Percentiles rank a stretch among this genome's conserved stretches.
Conservation (phyloP, 2,329 filamentous ascomycete species). For the Coniosporium tulheliwenetii region DNA sequence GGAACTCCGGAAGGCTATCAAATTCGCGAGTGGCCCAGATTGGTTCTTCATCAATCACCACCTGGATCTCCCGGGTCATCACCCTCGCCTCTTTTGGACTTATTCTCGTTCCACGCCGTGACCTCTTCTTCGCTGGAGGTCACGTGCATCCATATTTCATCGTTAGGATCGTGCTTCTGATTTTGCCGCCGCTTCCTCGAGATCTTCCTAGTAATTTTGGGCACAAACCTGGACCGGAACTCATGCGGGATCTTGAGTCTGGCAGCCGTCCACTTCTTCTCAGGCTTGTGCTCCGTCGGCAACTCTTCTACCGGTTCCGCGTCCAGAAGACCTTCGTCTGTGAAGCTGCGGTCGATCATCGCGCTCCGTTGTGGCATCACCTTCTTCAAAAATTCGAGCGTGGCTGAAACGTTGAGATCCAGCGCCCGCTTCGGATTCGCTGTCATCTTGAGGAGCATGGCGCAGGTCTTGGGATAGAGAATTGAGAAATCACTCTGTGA, state of each 20-base stretch:
- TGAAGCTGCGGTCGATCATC: slow-evolving; percentile 34
- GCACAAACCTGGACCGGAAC: slow-evolving; percentile 32
- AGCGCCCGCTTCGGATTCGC: slow-evolving; percentile 48
- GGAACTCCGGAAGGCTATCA: no score
- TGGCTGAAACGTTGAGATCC: slow-evolving; percentile 46
- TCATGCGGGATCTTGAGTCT: slow-evolving; percentile 44
- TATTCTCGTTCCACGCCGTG: no score
- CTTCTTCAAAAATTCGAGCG: slow-evolving; percentile 44
- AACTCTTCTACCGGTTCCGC: slow-evolving; percentile 29
- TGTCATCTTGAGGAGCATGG: slow-evolving; percentile 44
- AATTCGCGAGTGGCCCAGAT: no score
- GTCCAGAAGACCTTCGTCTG: slow-evolving; percentile 36
- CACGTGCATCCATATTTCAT: slow-evolving; percentile 40
- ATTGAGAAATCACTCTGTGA: slow-evolving; percentile 52
- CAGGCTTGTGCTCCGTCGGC: slow-evolving; percentile 36
- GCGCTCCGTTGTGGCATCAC: slow-evolving; percentile 33
- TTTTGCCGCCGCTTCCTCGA: slow-evolving; percentile 18
- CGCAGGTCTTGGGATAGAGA: slow-evolving; percentile 44
- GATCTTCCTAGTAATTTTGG: slow-evolving; percentile 25
- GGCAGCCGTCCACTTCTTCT: slow-evolving; percentile 41
- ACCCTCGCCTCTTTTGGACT: no score
- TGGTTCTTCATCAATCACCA: no score
- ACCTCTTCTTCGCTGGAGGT: slow-evolving; percentile 19
- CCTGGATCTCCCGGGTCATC: no score
- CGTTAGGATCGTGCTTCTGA: slow-evolving; percentile 21